These are phyloP conservation scores for Ascochyta fabae DNA, from an alignment of 2,329 filamentous ascomycete species.

Conservation along the genomic window DNA sequence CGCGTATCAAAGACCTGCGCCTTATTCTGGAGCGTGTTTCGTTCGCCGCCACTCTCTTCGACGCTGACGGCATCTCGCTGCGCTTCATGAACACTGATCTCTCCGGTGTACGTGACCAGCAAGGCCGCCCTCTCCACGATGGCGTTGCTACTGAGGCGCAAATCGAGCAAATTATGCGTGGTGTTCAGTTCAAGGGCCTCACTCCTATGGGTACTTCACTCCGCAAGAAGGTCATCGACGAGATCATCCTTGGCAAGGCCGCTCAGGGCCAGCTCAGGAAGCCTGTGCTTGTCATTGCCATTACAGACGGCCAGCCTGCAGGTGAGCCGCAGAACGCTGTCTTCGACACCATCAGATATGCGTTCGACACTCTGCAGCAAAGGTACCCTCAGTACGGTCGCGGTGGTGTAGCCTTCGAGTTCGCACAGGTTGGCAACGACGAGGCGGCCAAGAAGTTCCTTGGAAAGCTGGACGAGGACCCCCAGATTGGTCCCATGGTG, in stretches of 20 bases:
- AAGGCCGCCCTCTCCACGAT: constrained; percentile 54
- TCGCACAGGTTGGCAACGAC: constrained; percentile 73
- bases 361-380: constrained; percentile 59
- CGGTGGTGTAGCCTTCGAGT: constrained; percentile 69
- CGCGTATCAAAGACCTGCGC: constrained; percentile 70
- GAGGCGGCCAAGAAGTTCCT: constrained; percentile 69
- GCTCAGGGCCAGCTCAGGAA: constrained; percentile 63
- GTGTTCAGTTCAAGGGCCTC: constrained; percentile 68
- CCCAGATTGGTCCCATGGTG: constrained; percentile 65
- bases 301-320: constrained; percentile 71
- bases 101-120: constrained; percentile 31
- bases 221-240: constrained; percentile 68
- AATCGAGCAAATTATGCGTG: constrained; percentile 63
- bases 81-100: constrained; percentile 72
- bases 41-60: constrained; percentile 71
- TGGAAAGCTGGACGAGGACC: constrained; percentile 68
- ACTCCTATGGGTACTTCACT: constrained; percentile 71
- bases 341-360: constrained; percentile 63
- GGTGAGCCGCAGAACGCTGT: constrained; percentile 65
- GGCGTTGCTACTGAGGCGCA: constrained; percentile 64
- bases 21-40: constrained; percentile 69
- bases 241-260: constrained; percentile 62
- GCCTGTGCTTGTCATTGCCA: constrained; percentile 69
- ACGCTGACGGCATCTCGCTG: constrained; percentile 70
- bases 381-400: constrained; percentile 57